Base-by-base conservation (phyloP, 208 protist genomes). In the Porcisia hertigi region DNA sequence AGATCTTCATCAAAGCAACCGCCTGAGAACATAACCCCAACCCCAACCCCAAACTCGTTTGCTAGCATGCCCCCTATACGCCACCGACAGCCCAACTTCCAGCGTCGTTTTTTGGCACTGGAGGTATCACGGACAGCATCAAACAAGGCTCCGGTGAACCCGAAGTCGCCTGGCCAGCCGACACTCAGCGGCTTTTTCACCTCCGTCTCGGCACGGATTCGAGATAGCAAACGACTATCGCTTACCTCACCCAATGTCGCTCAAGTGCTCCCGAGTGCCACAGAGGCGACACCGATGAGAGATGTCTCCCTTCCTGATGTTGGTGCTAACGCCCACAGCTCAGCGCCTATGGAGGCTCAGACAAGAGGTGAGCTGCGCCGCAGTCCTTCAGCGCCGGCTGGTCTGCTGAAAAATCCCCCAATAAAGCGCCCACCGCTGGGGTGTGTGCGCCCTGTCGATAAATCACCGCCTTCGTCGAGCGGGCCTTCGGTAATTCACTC, bases 21-120 rank as follows among this genome's bases (percentile, higher is more conserved):
- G 14, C 34, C 76, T 5, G 70, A 81, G 30, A 47, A 34, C 43
- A 41, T 67, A 1, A 59, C 34, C 43, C 43, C 63, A 30, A 9
- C 66, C 34, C 1, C 4, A 16, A 72, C 25, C 71, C 43, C 45
- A 57, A 55, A 36, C 12, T n/a, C 58, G 1, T 52, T 43, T 30
- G 30, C 30, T 30, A 30, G 30, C 30, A 30, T 30, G 30, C 30
- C 30, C n/a, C 54, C 69, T 11, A 52, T 72, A 30, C 47, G 78
- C 39, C 67, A 82, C 52, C 67, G 58, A 39, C 67, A 71, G 58
- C 65, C 70, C 20, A 69, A 77, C 43, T 34, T 39, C 36, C 65
- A n/a, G 59, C 55, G 45, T 41, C 73, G 55, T 63, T 18, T 30
- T 64, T 71, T 72, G 20, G 72, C 77, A 58, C 73, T 69, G 2